Evolutionary conservation across 2,329 filamentous ascomycete genomes (phyloP), one percentile per base, ranked within the genome.

Genomic region (Paracamarosporium sp.): DNA sequence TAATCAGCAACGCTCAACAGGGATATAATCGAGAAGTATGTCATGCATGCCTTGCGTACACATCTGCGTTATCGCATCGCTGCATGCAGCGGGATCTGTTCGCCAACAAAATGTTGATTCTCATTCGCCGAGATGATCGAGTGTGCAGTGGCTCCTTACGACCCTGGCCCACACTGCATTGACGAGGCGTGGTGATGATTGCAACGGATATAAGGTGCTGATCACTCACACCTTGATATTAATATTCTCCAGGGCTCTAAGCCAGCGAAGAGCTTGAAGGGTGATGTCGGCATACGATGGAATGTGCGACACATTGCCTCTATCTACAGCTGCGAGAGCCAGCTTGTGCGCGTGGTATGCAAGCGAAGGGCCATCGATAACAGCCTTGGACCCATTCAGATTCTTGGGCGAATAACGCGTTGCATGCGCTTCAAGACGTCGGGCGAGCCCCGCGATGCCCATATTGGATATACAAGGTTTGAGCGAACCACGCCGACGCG

Each of bases 341-440:
- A 71, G 53, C 35, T 66, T 70, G 59, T 90, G 87, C 38, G 93
- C 80, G 72, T 91, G 85, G 72, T 94, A 90, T 1, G 92, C 90
- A 25, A 96, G 78, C 2, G 87, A 88, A 4, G 93, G 92, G 0
- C 92, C 93, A 71, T 97, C 93, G 55, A 96, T 86, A 43, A 87
- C 63, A 22, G 70, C 73, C 3, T 59, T 55, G 44, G 68, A 71
- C 12, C 68, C 70, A 44, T 64, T 36, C 25, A 74, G 58, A 15
- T 70, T 59, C 28, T 65, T 43, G 22, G 59, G 50, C 9, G 64
- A 63, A 55, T 59, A 68, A 24, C 53, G 64, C 65, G 57, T 66
- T 43, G 69, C 65, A 59, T 74, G 75, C n/a, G 67, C 69, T 48
- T 74, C 67, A 22, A 74, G 67, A 33, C 65, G 63, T 33, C 61